A percentile compares a stretch with the other conserved stretches of the same genome.
Conservation (phyloP, 371 early-diverging fungal genomes). For the Mortierella sp. region DNA sequence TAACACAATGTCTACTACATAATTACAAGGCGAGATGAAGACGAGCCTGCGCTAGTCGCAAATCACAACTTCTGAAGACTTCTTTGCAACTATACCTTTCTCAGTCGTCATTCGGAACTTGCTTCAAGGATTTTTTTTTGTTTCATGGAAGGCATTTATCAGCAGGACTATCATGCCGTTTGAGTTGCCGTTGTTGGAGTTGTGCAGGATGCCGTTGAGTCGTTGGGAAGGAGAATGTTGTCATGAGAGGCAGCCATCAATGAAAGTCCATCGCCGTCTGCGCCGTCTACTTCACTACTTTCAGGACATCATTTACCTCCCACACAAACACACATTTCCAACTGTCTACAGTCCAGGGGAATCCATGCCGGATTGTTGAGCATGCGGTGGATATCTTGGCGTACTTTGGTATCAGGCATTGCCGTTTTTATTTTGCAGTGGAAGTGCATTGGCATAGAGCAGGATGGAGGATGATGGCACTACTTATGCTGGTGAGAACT, state of each 20-base stretch:
- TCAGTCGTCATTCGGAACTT: slow-evolving; percentile 10
- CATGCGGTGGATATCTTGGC: neutral
- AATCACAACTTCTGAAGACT: slow-evolving; percentile 73
- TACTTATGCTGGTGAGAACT: neutral
- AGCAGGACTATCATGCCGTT: neutral
- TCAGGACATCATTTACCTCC: neutral
- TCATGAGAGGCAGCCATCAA: neutral
- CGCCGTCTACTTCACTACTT: neutral
- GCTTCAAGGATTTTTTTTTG: neutral
- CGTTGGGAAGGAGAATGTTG: neutral
- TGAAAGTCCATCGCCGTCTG: neutral
- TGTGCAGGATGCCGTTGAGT: neutral
- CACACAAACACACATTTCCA: neutral
- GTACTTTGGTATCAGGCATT: neutral
- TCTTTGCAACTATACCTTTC: slow-evolving; percentile 14
- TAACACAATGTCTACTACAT: slow-evolving; percentile 16
- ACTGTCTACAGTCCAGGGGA: neutral
- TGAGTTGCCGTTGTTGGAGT: neutral
- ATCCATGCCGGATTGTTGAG: slow-evolving; percentile 6
- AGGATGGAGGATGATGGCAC: neutral
- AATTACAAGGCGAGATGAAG: slow-evolving; percentile 73
- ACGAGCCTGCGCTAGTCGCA: slow-evolving; percentile 74
- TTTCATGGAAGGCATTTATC: slow-evolving; percentile 8
- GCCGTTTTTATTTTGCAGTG: neutral
- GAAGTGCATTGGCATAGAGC: neutral